phyloP scores from a whole-genome alignment of 2,329 filamentous ascomycete species.

The Aplosporella prunicola region DNA sequence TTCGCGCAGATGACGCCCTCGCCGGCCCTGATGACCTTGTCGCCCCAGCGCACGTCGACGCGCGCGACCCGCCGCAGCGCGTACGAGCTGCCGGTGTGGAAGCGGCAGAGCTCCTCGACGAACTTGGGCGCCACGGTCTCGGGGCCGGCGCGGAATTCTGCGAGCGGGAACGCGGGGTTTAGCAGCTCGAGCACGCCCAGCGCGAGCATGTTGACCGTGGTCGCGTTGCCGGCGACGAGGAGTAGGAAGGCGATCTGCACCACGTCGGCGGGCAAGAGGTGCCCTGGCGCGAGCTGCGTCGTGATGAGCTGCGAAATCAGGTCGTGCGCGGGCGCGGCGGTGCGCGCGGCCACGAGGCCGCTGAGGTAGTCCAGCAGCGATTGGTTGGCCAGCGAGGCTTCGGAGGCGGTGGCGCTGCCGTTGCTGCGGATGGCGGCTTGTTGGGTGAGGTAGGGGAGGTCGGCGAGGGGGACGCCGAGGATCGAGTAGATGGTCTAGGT shows the following conservation, averaged over 20 bases:
- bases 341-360: conserved; percentile 33
- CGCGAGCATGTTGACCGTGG: conserved; percentile 39
- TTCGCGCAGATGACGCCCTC: conserved; percentile 42
- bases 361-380: conserved; percentile 39
- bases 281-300: conserved; percentile 21
- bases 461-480: conserved; percentile 40
- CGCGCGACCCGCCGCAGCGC: conserved; percentile 42
- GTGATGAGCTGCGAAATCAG: conserved; percentile 35
- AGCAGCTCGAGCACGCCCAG: conserved; percentile 38
- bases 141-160: conserved; percentile 32
- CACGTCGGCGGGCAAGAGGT: conserved; percentile 21
- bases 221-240: conserved; percentile 44
- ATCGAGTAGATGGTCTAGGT: conserved; percentile 40
- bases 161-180: conserved; percentile 36
- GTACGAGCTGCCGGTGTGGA: conserved; percentile 39
- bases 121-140: conserved; percentile 27
- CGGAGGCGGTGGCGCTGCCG: conserved; percentile 38
- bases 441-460: conserved; percentile 38
- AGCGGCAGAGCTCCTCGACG: conserved; percentile 42
- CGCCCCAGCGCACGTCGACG: conserved; percentile 37
- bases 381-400: conserved; percentile 38
- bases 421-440: conserved; percentile 40
- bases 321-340: conserved; percentile 34
- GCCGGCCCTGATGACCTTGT: conserved; percentile 33
- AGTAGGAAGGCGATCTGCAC: conserved; percentile 43